Evolutionary conservation across 441 rosid species (phyloP).

Genomic region (Pelargonium myrrhifolium): DNA sequence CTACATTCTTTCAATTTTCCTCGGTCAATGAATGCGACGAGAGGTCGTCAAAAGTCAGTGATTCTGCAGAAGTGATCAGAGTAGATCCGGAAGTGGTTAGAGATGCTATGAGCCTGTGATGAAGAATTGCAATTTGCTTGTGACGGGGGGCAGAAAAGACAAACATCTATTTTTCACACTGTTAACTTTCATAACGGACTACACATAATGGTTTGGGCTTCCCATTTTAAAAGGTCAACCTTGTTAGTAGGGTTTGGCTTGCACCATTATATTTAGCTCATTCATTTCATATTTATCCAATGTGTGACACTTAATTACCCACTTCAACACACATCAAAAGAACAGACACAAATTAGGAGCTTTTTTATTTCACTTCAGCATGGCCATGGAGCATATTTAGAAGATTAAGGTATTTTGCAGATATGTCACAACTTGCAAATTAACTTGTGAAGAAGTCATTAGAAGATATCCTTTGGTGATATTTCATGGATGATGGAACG

Average conservation of each 20-base stretch:
- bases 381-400: not conserved
- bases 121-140: not conserved
- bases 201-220: too few relatives aligned
- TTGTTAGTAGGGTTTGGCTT: too few relatives aligned
- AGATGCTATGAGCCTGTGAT: not conserved
- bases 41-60: not conserved
- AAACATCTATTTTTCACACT: not conserved
- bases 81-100: not conserved
- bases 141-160: not conserved
- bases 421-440: not conserved
- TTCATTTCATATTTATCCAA: too few relatives aligned
- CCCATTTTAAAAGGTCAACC: too few relatives aligned
- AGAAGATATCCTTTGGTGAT: conserved; percentile 1
- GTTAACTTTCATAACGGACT: too few relatives aligned
- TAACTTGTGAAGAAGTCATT: not conserved
- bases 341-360: not conserved
- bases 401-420: not conserved
- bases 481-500: not conserved
- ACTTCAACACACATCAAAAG: too few relatives aligned
- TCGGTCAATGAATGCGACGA: not conserved
- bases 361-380: not conserved
- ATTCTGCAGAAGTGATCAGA: not conserved
- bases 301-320: too few relatives aligned
- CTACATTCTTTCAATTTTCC: not conserved
- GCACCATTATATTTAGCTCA: too few relatives aligned